These are phyloP conservation scores for Citrus cavaleriei DNA, from an alignment of 345 rosid genomes.

Conservation along the genomic window DNA sequence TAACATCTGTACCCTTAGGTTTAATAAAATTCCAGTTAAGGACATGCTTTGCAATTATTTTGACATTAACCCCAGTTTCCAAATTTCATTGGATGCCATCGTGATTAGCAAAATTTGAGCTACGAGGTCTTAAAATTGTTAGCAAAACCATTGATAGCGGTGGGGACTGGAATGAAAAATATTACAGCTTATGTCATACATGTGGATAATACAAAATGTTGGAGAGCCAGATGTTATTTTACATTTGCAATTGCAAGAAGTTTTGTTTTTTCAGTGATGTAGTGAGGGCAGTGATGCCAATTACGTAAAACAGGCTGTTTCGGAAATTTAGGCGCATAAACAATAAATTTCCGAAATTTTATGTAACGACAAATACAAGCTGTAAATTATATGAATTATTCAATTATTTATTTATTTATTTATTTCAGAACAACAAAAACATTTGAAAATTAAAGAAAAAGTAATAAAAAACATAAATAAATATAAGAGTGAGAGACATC, in stretches of 20 bases:
- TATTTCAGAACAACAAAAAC: background rate
- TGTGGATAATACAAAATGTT: no score
- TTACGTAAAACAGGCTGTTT: background rate
- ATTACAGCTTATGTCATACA: no score
- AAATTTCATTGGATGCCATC: background rate
- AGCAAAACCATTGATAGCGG: no score
- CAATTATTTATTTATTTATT: background rate
- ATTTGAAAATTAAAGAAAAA: background rate
- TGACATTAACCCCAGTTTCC: background rate
- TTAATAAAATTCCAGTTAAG: no score
- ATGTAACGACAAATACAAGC: conserved; percentile 8
- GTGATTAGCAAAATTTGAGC: no score
- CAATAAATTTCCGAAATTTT: conserved; percentile 10
- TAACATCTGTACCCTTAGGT: background rate
- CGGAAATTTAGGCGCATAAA: conserved; percentile 11
- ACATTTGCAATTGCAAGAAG: no score
- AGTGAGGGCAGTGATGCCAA: background rate
- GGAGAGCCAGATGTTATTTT: no score
- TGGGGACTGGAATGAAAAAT: no score
- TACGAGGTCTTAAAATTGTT: background rate
- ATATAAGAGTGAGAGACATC: background rate
- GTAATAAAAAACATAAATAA: background rate
- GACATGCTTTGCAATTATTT: no score
- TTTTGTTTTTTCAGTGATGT: no score
- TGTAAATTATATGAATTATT: background rate